A percentile compares a stretch with the other conserved stretches of the same genome.
Evolutionary conservation across 2,329 filamentous ascomycete genomes (phyloP).

Genomic region (Hypoxylon sp.): DNA sequence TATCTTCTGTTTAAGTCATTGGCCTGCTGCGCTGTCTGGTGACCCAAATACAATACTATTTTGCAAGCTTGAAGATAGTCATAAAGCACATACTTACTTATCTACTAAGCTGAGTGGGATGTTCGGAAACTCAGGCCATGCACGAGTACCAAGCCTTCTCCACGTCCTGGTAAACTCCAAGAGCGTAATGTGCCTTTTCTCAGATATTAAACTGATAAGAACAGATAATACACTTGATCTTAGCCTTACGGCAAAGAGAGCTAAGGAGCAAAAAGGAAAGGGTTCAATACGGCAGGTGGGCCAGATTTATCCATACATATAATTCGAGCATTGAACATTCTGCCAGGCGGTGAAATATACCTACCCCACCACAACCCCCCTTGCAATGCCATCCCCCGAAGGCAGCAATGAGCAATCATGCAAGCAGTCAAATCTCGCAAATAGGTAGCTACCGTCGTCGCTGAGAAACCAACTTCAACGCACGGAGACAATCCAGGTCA

Average conservation of each 20-base stretch:
- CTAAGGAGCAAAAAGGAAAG: slow-evolving; percentile 42
- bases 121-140: not conserved
- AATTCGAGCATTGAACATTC: not conserved
- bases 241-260: slow-evolving; percentile 66
- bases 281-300: slow-evolving; percentile 18
- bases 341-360: slow-evolving; percentile 32
- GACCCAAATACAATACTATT: not conserved
- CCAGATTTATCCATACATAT: slow-evolving; percentile 16
- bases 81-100: not conserved
- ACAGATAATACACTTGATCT: slow-evolving; percentile 77
- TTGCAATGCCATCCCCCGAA: not conserved
- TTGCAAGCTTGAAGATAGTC: not conserved
- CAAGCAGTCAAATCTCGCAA: not conserved
- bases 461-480: not conserved
- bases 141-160: slow-evolving; percentile 60
- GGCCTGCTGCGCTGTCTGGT: not conserved
- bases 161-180: slow-evolving; percentile 62
- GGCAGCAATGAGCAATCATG: not conserved
- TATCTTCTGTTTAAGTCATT: not conserved
- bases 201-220: slow-evolving; percentile 80
- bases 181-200: slow-evolving; percentile 61
- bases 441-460: not conserved
- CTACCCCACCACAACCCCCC: slow-evolving; percentile 17
- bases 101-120: not conserved
- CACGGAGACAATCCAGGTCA: not conserved